These are phyloP conservation scores for Candida silvicultrix DNA, from an alignment of 805 yeast genomes.

Conservation along the genomic window DNA sequence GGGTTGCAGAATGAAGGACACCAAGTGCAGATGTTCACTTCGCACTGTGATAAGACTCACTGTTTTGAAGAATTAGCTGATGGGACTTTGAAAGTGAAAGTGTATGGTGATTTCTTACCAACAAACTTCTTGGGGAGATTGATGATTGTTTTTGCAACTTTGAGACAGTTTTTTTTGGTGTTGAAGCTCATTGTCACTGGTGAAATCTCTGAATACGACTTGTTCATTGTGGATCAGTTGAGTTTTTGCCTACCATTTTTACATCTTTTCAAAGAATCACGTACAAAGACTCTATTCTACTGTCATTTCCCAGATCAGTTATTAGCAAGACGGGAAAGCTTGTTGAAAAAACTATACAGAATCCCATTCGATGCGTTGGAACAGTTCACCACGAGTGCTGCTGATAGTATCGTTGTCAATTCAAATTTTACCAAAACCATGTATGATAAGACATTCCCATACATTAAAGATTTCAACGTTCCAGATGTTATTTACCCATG, in stretches of 20 bases:
- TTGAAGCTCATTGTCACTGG: conserved; percentile 39
- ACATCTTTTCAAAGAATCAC: conserved; percentile 32
- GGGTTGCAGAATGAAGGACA: conserved; percentile 69
- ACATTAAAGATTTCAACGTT: conserved; percentile 20
- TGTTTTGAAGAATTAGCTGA: conserved; percentile 84
- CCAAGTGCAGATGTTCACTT: conserved; percentile 67
- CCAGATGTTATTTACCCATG: conserved; percentile 47
- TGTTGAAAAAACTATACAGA: conserved; percentile 61
- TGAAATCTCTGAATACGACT: conserved; percentile 49
- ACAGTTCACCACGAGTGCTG: conserved; percentile 65
- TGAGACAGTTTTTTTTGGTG: conserved; percentile 72
- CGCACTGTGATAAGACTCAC: conserved; percentile 82
- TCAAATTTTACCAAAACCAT: conserved; percentile 74
- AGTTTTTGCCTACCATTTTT: conserved; percentile 78
- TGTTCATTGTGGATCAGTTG: conserved; percentile 82
- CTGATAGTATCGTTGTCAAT: conserved; percentile 84
- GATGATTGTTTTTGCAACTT: conserved; percentile 73
- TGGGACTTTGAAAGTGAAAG: conserved; percentile 54
- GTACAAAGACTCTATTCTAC: conserved; percentile 66
- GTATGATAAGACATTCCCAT: conserved; percentile 57
- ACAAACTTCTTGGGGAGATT: conserved; percentile 59
- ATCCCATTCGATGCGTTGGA: conserved; percentile 81
- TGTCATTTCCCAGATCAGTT: conserved; percentile 95
- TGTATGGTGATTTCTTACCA: conserved; percentile 82
- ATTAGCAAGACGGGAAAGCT: conserved; percentile 52